Conservation (phyloP, 2,329 filamentous ascomycete genomes). For the Fusarium oxysporum region DNA sequence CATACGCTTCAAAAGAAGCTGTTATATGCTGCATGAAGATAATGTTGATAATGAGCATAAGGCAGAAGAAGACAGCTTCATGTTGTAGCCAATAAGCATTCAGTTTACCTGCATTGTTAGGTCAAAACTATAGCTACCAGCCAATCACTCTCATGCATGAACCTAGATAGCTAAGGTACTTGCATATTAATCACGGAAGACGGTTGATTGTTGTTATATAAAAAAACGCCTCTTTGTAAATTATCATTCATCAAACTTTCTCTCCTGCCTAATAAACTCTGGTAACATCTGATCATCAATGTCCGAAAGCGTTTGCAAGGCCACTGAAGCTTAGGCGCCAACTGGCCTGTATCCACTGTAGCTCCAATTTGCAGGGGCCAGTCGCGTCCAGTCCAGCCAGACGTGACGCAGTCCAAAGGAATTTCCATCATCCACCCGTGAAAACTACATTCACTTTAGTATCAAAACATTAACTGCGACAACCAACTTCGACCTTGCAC, state of each 20-base stretch:
- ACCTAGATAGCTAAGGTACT: neutral
- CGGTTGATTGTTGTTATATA: neutral
- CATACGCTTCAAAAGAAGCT: neutral
- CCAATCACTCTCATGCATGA: slow-evolving; percentile 1
- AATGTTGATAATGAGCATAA: neutral
- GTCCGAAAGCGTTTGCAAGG: neutral
- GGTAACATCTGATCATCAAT: neutral
- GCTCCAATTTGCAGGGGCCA: slow-evolving; percentile 31
- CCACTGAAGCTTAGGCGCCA: slow-evolving; percentile 12
- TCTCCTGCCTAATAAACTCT: neutral
- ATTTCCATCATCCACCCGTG: slow-evolving; percentile 44
- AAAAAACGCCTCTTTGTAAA: neutral
- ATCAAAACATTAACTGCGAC: slow-evolving; percentile 32
- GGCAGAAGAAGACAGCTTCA: neutral
- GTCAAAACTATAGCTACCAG: neutral
- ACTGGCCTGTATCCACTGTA: slow-evolving; percentile 27
- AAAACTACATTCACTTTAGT: slow-evolving; percentile 37
- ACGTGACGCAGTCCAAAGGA: slow-evolving; percentile 52
- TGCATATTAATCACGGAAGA: neutral
- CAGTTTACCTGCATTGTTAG: neutral
- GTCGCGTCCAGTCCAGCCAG: slow-evolving; percentile 48
- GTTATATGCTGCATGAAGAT: neutral
- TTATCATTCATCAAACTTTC: neutral
- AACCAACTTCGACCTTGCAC: slow-evolving; percentile 23
- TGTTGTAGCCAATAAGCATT: slow-evolving; percentile 6